Evolutionary conservation across 108 stramenopile species (phyloP), one percentile per base, ranked within the genome.

Genomic region (Chaetoceros muelleri): DNA sequence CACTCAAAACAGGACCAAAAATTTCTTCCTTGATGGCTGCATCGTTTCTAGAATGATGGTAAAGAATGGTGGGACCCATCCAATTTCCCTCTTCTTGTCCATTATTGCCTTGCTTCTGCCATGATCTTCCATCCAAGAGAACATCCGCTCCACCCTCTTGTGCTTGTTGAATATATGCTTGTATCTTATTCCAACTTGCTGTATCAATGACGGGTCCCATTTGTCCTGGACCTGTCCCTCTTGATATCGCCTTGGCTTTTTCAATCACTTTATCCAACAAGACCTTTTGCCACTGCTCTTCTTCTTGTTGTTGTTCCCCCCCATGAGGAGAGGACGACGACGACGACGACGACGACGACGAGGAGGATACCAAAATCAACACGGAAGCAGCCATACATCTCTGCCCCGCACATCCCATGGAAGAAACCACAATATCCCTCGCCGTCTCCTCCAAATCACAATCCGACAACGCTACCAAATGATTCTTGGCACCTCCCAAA

Each of bases 401-500:
- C 55, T 96, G 95, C 46, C 91, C 92, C 13, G 84, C 83, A 67
- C 90, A 92, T 44, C 90, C 90, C 18, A 90, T 89, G 70, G 85
- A 94, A 55, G 79, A 81, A 27, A 95, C 94, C 10, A 86, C 87
- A 46, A 95, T 87, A 67, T 96, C 96, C 18, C 80, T 68, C 1
- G 96, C 73, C 1, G 96, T 81, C 8, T 78, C 63, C 24, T 83
- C 85, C 3, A 84, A 45, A 44, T 96, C 84, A 62, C 94, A 97
- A 69, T 88, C 86, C 64, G 95, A 93, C 64, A 97, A 66, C 0
- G 95, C 95, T 27, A 97, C 74, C 52, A 98, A 72, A 72, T 98
- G 96, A 73, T 98, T 98, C 84, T 98, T 95, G 22, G 96, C 96
- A 18, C 96, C 96, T 0, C 96, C 96, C 17, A 98, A 62, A 1